Conservation (phyloP, 257 asterid genomes). For the Cruciata laevipes region DNA sequence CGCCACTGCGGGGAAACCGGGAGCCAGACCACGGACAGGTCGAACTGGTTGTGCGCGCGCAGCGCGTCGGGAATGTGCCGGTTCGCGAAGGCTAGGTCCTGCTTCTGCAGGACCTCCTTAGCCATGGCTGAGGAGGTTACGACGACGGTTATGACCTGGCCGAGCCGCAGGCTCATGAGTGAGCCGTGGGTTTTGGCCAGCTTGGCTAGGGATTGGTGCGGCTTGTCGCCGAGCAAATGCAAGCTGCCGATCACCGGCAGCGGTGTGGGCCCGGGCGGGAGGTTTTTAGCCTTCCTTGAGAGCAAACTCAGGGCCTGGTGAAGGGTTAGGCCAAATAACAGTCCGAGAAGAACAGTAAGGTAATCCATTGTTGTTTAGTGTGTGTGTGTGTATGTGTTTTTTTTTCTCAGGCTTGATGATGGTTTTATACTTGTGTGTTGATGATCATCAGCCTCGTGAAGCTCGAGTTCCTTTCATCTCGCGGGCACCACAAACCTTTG, state of each 20-base stretch:
- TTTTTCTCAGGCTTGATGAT: background rate
- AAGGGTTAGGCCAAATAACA: slow-evolving; percentile 26
- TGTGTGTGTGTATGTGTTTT: no score
- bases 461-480: no score
- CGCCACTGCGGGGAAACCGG: slow-evolving; percentile 58
- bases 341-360: slow-evolving; percentile 30
- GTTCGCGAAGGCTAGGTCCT: slow-evolving; percentile 54
- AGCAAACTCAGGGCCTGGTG: slow-evolving; percentile 3
- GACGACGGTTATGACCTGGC: slow-evolving; percentile 47
- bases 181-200: slow-evolving; percentile 64
- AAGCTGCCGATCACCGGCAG: slow-evolving; percentile 68
- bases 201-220: slow-evolving; percentile 53
- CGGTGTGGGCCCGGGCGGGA: slow-evolving; percentile 42
- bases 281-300: slow-evolving; percentile 7
- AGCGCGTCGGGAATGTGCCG: slow-evolving; percentile 44
- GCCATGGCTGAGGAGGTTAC: slow-evolving; percentile 57
- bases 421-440: no score
- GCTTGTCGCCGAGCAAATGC: slow-evolving; percentile 59
- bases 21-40: slow-evolving; percentile 62
- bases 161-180: slow-evolving; percentile 52
- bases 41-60: slow-evolving; percentile 52
- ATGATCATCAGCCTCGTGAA: no score
- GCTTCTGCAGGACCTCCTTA: slow-evolving; percentile 52
- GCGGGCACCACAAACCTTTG: no score
- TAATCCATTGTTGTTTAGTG: slow-evolving; percentile 18